Base-by-base conservation (phyloP, 208 protist species). In the Leishmania aethiopica region DNA sequence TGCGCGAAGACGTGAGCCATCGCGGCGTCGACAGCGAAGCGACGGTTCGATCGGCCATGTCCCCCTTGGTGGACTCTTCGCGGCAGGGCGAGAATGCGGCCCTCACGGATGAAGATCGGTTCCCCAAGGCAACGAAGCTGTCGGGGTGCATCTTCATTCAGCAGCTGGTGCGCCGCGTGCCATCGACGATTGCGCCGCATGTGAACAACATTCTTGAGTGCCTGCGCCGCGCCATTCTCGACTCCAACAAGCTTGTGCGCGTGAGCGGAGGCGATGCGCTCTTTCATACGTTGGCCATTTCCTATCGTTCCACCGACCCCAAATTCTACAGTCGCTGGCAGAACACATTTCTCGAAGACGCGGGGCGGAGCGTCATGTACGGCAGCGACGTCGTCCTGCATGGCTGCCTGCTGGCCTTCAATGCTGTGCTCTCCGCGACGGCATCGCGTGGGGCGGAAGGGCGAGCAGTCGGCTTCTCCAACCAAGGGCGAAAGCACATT, bases 131-230 rank as follows among this genome's bases (percentile, higher is more conserved):
- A 42, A 94, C 91, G 57, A 94, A 94, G 64, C 82, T 97, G 47
- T 51, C 92, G 2, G 91, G 90, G 40, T 94, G 91, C 78, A 60
- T 96, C 32, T 94, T 97, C 69, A 87, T 97, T 37, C 86, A 84
- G 40, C 90, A 97, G 86, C 87, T 97, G 15, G 84, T 95, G 59
- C 87, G 88, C 59, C 82, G 84, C 60, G 93, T 93, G 32, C 95
- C 93, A n/a, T 92, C 91, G 15, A 80, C 86, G 49, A 87, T 93
- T 17, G 89, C 91, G 40, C 78, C 92, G 22, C 86, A 86, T 22
- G 73, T 95, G 47, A 84, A 89, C 49, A 80, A 72, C 55, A 91
- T 96, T 57, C 51, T 94, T n/a, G 89, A 92, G 72, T 89, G 90
- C 42, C 82, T 97, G 69, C 93, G 89, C 15, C 76, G 79, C 15